Base-by-base conservation (phyloP, 2,329 filamentous ascomycete species). In the Trichoderma cornu-damae region DNA sequence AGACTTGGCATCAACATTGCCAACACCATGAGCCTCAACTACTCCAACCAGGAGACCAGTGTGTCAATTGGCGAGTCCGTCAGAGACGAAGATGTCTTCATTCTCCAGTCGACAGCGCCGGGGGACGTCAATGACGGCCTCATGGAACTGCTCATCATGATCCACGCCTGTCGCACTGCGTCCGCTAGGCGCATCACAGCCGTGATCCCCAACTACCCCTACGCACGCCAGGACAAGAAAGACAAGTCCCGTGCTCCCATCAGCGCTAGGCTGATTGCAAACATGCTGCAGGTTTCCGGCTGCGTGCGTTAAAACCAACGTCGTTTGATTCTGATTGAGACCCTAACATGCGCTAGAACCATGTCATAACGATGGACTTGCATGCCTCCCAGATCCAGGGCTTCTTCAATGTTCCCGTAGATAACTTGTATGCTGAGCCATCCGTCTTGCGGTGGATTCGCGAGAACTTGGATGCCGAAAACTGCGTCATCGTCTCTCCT, bases 91-190 rank as follows among this genome's bases (percentile, higher is more conserved):
- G 93, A 97, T 83, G 92, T 96, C 69, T 97, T 96, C 77, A 96
- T 97, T 67, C 80, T 97, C 60, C 93, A 97, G 75, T 96, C 93
- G 22, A 96, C 94, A 47, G 87, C 89, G 38, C 93, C 93, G 2
- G 92, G 93, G 71, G 92, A 96, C 70, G 95, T 97, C 77, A 99
- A 99, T 75, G 93, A 97, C 72, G 91, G 91, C 49, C 82, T 99
- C 60, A 97, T 99, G 93, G 93, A 99, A 75, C 83, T 97, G 35
- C 83, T 97, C 64, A 96, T 97, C 75, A 96, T 96, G 86, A 95
- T 96, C 74, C 95, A 96, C 70, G 93, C 93, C 62, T 96, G 93
- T 80, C 76, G 77, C 42, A 81, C 78, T 30, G 79, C 79, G 34
- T 78, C 75, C 43, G 93, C 93, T 11, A 86, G 92, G 63, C 89